phyloP scores from a whole-genome alignment of 2,329 filamentous ascomycete species.

The Ceratocystis colombiana region DNA sequence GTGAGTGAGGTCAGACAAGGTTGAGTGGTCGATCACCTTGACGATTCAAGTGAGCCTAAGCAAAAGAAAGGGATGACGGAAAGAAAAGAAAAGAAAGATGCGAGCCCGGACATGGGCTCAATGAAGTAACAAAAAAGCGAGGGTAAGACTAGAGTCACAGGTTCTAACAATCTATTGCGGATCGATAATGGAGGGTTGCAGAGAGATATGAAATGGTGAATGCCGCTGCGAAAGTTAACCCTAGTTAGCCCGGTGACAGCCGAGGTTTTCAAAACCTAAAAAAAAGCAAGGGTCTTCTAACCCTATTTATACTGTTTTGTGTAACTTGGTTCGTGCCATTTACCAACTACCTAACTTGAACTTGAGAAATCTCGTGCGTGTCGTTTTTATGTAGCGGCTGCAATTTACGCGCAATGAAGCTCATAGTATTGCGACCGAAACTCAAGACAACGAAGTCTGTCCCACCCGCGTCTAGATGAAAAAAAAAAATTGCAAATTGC shows the following conservation, averaged over 20 bases:
- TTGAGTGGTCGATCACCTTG: not conserved
- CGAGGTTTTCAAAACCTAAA: not conserved
- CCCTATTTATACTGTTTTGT: not conserved
- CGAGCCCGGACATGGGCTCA: not conserved
- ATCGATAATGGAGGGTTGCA: not conserved
- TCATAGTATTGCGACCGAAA: no score
- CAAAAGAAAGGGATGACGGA: not conserved
- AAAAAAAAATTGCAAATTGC: not conserved
- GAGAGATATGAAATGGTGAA: not conserved
- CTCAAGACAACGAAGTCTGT: not conserved
- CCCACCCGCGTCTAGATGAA: not conserved
- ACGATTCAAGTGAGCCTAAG: not conserved
- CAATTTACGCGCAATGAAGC: no score
- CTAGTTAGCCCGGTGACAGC: conserved; percentile 1
- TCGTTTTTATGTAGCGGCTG: not conserved
- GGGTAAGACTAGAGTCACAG: not conserved
- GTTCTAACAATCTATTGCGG: not conserved
- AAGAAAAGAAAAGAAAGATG: not conserved
- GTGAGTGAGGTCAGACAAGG: not conserved
- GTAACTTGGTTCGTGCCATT: not conserved
- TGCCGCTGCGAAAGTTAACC: not conserved
- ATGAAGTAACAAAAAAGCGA: not conserved
- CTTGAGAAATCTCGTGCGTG: not conserved
- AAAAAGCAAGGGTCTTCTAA: not conserved
- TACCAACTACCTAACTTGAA: not conserved